phyloP scores from a whole-genome alignment of 208 protist species.

The Leishmania aethiopica region DNA sequence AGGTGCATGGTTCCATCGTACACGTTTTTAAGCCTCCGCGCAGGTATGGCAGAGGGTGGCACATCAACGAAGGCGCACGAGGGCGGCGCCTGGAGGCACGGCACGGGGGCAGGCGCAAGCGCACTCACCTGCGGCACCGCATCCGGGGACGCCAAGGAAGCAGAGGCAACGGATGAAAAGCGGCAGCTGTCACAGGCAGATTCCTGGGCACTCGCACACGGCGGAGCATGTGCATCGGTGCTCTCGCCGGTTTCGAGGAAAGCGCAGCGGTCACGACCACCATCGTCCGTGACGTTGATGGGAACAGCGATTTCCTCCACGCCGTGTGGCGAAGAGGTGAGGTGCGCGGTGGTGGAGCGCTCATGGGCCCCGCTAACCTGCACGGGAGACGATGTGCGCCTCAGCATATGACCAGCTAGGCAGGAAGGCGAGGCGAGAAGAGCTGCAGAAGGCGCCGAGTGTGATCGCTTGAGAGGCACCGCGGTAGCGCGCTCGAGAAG shows the following conservation, averaged over 20 bases:
- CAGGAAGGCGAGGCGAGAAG: neutral
- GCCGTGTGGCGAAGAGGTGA: neutral
- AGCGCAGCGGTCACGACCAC: neutral
- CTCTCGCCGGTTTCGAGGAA: neutral
- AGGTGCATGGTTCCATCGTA: conserved; percentile 18
- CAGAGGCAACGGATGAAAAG: neutral
- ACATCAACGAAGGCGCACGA: conserved; percentile 12
- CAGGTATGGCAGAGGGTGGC: conserved; percentile 20
- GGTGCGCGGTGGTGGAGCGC: conserved; percentile 2
- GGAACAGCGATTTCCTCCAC: neutral
- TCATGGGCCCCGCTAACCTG: neutral
- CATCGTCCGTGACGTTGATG: neutral
- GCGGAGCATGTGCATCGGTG: neutral
- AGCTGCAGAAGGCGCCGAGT: neutral
- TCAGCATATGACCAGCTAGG: neutral
- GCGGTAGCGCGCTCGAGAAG: neutral
- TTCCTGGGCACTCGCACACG: neutral
- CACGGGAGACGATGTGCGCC: neutral
- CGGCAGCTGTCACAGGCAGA: neutral
- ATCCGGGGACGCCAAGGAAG: neutral
- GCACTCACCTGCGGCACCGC: neutral
- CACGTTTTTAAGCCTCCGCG: conserved; percentile 2
- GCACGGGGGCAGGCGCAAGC: neutral
- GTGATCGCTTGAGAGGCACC: neutral
- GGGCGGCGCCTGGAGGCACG: neutral